Conservation (phyloP, 116 monocot species). For the Posidonia oceanica region DNA sequence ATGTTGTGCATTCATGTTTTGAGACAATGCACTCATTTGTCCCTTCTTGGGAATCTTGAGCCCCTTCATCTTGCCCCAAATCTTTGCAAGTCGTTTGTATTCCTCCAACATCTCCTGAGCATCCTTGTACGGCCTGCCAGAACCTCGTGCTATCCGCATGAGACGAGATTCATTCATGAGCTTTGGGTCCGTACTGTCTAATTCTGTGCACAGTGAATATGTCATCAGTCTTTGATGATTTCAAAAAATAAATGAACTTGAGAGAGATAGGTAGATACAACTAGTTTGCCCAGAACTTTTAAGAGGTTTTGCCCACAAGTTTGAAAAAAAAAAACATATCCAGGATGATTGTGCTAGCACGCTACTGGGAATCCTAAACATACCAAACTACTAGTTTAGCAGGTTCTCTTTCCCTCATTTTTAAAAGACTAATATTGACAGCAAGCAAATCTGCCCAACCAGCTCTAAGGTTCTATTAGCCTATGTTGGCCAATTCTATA, state of each 20-base stretch:
- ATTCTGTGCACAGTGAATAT: constrained; percentile 32
- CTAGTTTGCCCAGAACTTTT: too few species aligned
- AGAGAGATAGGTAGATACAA: neutral
- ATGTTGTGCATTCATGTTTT: constrained; percentile 88
- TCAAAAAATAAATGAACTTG: neutral
- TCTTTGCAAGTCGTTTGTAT: constrained; percentile 83
- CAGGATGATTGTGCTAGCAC: too few species aligned
- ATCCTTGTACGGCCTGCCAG: constrained; percentile 50
- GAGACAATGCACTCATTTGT: constrained; percentile 80
- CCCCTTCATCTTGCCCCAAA: constrained; percentile 98
- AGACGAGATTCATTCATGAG: constrained; percentile 86
- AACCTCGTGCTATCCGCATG: constrained; percentile 76
- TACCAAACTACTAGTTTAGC: too few species aligned
- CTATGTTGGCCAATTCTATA: too few species aligned
- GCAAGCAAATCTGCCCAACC: too few species aligned
- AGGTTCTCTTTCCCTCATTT: too few species aligned
- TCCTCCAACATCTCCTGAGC: constrained; percentile 92
- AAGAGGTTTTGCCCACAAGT: too few species aligned
- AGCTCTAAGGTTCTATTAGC: too few species aligned
- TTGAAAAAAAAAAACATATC: too few species aligned
- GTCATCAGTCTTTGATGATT: neutral
- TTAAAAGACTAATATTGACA: too few species aligned
- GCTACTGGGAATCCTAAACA: too few species aligned
- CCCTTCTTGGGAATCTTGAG: constrained; percentile 98
- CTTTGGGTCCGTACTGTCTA: constrained; percentile 88